These are phyloP conservation scores for Medicago arabica DNA, from an alignment of 306 rosid genomes.

Conservation along the genomic window DNA sequence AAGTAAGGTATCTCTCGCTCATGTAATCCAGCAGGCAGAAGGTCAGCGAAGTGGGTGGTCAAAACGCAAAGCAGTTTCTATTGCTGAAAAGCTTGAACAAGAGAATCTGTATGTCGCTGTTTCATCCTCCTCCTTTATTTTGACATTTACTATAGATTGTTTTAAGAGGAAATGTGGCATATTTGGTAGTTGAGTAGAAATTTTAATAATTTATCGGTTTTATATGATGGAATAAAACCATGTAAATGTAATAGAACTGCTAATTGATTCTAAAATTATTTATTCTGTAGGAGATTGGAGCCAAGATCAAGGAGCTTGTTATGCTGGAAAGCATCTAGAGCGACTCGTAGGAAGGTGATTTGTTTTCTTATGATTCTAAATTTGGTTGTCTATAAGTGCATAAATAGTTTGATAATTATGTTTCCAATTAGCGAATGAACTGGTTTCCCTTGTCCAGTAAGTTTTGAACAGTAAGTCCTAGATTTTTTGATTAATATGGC, in stretches of 20 bases:
- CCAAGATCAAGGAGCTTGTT: slow-evolving; percentile 91
- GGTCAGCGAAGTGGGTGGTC: slow-evolving; percentile 87
- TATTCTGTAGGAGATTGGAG: slow-evolving; percentile 81
- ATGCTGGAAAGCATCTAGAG: slow-evolving; percentile 91
- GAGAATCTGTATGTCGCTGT: slow-evolving; percentile 79
- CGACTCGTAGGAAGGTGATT: slow-evolving; percentile 80
- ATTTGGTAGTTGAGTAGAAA: not conserved
- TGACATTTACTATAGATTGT: not conserved
- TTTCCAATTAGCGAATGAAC: slow-evolving; percentile 11
- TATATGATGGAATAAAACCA: too few species aligned
- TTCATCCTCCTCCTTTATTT: slow-evolving; percentile 29
- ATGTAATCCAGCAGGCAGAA: slow-evolving; percentile 97
- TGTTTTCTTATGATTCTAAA: slow-evolving; percentile 31
- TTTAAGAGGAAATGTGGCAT: slow-evolving; percentile 16
- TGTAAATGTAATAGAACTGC: slow-evolving; percentile 15
- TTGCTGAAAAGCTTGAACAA: slow-evolving; percentile 98
- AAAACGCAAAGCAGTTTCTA: slow-evolving; percentile 89
- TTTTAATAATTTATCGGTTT: too few species aligned
- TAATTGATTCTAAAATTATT: slow-evolving; percentile 30
- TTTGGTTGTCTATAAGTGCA: slow-evolving; percentile 1
- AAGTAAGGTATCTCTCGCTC: slow-evolving; percentile 97
- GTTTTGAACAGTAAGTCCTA: not conserved
- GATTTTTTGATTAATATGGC: not conserved
- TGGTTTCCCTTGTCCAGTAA: slow-evolving; percentile 20
- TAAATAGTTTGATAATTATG: not conserved